Conservation (phyloP, 78 protist genomes). For the Dictyostelium intermedium region DNA sequence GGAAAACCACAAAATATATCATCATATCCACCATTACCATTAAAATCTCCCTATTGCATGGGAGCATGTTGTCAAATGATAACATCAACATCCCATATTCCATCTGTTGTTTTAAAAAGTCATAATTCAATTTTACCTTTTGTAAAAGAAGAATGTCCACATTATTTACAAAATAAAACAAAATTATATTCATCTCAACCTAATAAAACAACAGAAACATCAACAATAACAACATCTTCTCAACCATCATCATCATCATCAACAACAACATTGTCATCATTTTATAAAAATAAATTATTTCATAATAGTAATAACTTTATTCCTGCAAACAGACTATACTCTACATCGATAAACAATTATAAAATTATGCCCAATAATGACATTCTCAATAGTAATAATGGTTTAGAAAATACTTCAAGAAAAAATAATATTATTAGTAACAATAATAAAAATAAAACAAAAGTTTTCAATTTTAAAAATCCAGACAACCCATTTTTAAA, state of each 20-base stretch:
- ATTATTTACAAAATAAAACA: not conserved
- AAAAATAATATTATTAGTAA: not conserved
- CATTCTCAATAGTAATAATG: not conserved
- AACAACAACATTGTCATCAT: not conserved
- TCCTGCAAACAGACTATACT: not conserved
- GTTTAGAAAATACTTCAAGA: not conserved
- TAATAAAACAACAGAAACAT: not conserved
- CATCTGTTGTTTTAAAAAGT: not conserved
- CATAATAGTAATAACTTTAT: not conserved
- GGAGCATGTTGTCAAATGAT: constrained; percentile 12
- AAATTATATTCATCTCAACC: not conserved
- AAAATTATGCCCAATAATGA: not conserved
- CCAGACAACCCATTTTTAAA: not conserved
- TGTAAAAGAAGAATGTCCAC: not conserved
- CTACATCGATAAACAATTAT: not conserved
- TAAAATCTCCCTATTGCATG: not conserved
- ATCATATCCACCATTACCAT: not conserved
- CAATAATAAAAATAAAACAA: not conserved
- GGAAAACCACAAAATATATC: not conserved
- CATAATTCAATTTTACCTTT: not conserved
- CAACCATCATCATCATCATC: not conserved
- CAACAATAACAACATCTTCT: not conserved
- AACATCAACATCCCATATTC: not conserved
- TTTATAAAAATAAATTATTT: not conserved
- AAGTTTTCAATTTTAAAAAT: not conserved